Percentiles rank a stretch among this genome's conserved stretches.
Evolutionary conservation across 805 yeast genomes (phyloP).

Genomic region (Monosporozyma servazzii): DNA sequence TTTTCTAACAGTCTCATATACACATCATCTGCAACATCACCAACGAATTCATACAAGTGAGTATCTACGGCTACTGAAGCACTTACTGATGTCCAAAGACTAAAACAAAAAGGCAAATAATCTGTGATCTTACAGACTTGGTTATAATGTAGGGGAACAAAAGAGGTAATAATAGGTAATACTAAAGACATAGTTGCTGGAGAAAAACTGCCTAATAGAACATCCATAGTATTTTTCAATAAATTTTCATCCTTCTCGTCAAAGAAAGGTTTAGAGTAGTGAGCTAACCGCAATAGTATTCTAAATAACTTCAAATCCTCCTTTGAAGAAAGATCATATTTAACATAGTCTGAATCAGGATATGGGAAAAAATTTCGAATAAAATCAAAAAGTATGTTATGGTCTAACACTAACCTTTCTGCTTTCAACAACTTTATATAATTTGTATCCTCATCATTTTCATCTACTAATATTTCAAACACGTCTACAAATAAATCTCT

Average conservation of each 20-base stretch:
- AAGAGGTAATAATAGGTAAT: slow-evolving; percentile 42
- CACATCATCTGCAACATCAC: slow-evolving; percentile 46
- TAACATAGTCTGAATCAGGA: slow-evolving; percentile 42
- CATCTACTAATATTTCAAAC: slow-evolving; percentile 46
- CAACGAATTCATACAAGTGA: slow-evolving; percentile 54
- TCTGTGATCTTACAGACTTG: slow-evolving; percentile 38
- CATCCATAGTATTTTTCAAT: slow-evolving; percentile 42
- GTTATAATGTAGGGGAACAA: slow-evolving; percentile 40
- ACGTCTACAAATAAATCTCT: slow-evolving; percentile 52
- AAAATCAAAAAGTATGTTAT: slow-evolving; percentile 27
- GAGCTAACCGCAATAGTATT: slow-evolving; percentile 43
- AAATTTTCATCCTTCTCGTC: slow-evolving; percentile 29
- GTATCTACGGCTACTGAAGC: slow-evolving; percentile 46
- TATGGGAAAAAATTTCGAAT: slow-evolving; percentile 34
- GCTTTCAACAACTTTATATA: slow-evolving; percentile 25
- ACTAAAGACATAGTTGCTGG: slow-evolving; percentile 44
- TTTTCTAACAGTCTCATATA: slow-evolving; percentile 26
- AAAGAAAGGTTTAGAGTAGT: slow-evolving; percentile 47
- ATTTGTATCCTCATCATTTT: slow-evolving; percentile 28
- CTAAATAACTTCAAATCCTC: slow-evolving; percentile 41
- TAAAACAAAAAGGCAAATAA: slow-evolving; percentile 58
- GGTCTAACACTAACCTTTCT: slow-evolving; percentile 30
- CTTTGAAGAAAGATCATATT: slow-evolving; percentile 24
- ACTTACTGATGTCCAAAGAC: slow-evolving; percentile 57
- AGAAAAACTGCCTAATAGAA: slow-evolving; percentile 43